Percentiles rank a stretch among this genome's conserved stretches.
phyloP scores from a whole-genome alignment of 83 land plant species.

The Picea engelmannii region DNA sequence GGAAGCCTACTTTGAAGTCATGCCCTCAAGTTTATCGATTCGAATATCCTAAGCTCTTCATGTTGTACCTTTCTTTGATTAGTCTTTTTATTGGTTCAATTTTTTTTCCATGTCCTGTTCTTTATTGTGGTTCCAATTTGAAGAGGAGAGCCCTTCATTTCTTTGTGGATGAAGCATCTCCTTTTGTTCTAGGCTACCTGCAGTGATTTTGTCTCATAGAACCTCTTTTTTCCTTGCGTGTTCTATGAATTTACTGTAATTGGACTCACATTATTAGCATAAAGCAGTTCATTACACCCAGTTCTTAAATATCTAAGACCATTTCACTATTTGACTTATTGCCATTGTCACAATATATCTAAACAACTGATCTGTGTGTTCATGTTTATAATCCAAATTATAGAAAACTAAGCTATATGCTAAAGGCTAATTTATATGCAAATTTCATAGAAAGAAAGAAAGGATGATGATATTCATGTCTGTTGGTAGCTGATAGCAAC shows the following conservation, averaged over 20 bases:
- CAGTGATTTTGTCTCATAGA: neutral
- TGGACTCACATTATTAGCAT: neutral
- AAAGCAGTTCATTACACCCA: neutral
- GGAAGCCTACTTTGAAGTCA: neutral
- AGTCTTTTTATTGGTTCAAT: neutral
- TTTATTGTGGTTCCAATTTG: neutral
- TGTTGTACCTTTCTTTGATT: neutral
- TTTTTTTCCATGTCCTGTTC: neutral
- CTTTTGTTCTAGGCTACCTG: neutral
- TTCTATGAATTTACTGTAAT: neutral
- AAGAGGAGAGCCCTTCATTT: neutral
- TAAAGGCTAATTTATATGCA: neutral
- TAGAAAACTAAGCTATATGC: neutral
- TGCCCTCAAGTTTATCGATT: neutral
- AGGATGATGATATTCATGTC: too few relatives aligned
- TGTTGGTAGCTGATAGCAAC: too few relatives aligned
- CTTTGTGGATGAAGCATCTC: neutral
- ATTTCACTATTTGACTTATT: neutral
- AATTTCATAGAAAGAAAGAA: neutral
- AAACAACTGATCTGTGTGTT: neutral
- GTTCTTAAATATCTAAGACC: neutral
- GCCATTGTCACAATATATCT: neutral
- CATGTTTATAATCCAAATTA: neutral
- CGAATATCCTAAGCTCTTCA: neutral
- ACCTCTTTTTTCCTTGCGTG: neutral